These are phyloP conservation scores for Aphelidium insulamus DNA, from an alignment of 371 early-diverging fungal genomes.

Conservation along the genomic window DNA sequence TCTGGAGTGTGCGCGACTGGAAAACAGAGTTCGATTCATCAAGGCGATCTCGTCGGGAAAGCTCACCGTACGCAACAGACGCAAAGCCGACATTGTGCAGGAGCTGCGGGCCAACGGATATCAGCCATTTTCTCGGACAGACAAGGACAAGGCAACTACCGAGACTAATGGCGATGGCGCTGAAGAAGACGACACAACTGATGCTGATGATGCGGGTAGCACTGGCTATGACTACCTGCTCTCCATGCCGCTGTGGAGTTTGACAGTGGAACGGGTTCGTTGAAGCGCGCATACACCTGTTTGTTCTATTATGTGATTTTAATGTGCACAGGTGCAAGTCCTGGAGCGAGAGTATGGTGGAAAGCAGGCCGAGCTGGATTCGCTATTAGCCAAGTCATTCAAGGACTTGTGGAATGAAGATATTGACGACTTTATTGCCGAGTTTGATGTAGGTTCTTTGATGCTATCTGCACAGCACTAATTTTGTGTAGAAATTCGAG, in stretches of 20 bases:
- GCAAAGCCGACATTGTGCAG: conserved; percentile 46
- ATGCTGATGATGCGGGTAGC: background rate
- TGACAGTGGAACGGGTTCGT: conserved; percentile 69
- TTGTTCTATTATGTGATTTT: background rate
- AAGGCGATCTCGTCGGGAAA: conserved; percentile 66
- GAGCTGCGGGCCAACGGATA: conserved; percentile 59
- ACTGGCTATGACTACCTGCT: conserved; percentile 84
- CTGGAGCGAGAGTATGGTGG: conserved; percentile 42
- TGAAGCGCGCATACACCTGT: background rate
- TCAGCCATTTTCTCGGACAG: conserved; percentile 29
- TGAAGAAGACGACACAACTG: conserved; percentile 6
- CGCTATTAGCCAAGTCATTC: conserved; percentile 38
- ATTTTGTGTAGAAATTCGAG: background rate
- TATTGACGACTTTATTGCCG: conserved; percentile 42
- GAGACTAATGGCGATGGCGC: conserved; percentile 9
- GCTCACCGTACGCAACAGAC: conserved; percentile 69
- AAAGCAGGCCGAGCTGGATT: conserved; percentile 47
- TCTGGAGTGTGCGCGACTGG: conserved; percentile 48
- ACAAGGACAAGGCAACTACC: conserved; percentile 7
- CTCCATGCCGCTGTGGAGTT: conserved; percentile 72
- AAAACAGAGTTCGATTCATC: conserved; percentile 89
- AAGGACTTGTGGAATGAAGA: conserved; percentile 83
- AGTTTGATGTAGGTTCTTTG: conserved; percentile 36
- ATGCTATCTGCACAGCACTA: background rate
- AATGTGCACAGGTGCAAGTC: conserved; percentile 30